These are phyloP conservation scores for Cryptosporidium ubiquitum DNA, from an alignment of 169 alveolate genomes.

Conservation along the genomic window DNA sequence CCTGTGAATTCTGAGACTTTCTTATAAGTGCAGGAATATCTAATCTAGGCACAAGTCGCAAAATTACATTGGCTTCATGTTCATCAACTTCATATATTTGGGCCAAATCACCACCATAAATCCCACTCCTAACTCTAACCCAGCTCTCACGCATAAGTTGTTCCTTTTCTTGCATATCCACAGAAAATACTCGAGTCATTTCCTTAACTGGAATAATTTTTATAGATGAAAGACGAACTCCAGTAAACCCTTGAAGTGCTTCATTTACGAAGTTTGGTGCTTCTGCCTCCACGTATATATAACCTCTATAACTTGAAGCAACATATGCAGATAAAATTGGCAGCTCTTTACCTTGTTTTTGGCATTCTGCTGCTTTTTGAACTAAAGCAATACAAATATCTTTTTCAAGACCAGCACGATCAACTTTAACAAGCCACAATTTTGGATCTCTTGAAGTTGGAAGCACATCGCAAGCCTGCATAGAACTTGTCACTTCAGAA, in stretches of 20 bases:
- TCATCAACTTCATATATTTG: slow-evolving; percentile 87
- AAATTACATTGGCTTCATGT: slow-evolving; percentile 81
- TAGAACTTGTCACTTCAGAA: slow-evolving; percentile 54
- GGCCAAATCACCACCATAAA: slow-evolving; percentile 85
- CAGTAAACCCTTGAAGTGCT: slow-evolving; percentile 83
- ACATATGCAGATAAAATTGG: slow-evolving; percentile 86
- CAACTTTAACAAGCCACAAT: slow-evolving; percentile 84
- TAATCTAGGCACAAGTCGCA: slow-evolving; percentile 84
- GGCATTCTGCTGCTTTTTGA: slow-evolving; percentile 82
- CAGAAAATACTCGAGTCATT: slow-evolving; percentile 84
- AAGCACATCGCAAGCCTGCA: slow-evolving; percentile 69
- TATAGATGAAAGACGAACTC: slow-evolving; percentile 80
- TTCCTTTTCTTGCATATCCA: slow-evolving; percentile 80
- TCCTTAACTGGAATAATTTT: slow-evolving; percentile 86
- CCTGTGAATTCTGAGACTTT: slow-evolving; percentile 26
- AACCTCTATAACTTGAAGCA: slow-evolving; percentile 84
- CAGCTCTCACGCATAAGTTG: slow-evolving; percentile 84
- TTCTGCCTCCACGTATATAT: slow-evolving; percentile 86
- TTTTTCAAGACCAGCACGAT: slow-evolving; percentile 80
- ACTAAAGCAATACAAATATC: slow-evolving; percentile 82
- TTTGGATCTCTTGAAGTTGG: slow-evolving; percentile 85
- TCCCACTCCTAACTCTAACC: slow-evolving; percentile 85
- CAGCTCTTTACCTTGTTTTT: slow-evolving; percentile 78
- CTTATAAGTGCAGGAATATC: slow-evolving; percentile 64
- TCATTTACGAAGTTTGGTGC: slow-evolving; percentile 81